Evolutionary conservation across 1,139 yeast genomes (phyloP).

Genomic region (Yamadazyma trypodendri): DNA sequence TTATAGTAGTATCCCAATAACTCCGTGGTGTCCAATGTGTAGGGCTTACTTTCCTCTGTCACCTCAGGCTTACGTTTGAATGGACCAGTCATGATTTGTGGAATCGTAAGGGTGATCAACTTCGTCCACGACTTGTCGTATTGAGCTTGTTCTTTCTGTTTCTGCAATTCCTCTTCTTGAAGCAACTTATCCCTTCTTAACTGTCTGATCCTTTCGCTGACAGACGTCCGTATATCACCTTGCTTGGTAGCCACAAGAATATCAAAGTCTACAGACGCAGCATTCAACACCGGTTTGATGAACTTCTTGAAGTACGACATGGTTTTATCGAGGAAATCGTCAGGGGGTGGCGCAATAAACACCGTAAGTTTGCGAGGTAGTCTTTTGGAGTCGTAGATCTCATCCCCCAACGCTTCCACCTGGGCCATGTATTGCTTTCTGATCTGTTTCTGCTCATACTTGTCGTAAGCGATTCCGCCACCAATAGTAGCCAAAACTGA

Average conservation of each 20-base stretch:
- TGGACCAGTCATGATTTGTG: constrained; percentile 11
- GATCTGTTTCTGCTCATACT: constrained; percentile 64
- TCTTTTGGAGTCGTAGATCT: constrained; percentile 33
- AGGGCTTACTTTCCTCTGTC: constrained; percentile 23
- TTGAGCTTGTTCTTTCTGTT: constrained; percentile 13
- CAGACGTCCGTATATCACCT: constrained; percentile 80
- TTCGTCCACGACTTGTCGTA: constrained; percentile 18
- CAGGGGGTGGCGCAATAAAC: constrained; percentile 94
- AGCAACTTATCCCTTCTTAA: constrained; percentile 45
- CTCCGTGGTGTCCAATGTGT: constrained; percentile 49
- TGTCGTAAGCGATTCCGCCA: constrained; percentile 79
- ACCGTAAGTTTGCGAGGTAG: constrained; percentile 77
- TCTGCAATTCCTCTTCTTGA: constrained; percentile 5
- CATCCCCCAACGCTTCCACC: constrained; percentile 52
- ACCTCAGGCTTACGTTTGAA: constrained; percentile 16
- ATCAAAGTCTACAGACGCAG: constrained; percentile 87
- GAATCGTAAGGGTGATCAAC: constrained; percentile 13
- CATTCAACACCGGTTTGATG: constrained; percentile 81
- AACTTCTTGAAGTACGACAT: constrained; percentile 72
- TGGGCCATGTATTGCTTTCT: constrained; percentile 65
- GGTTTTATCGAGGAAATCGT: constrained; percentile 80
- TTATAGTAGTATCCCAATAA: constrained; percentile 58
- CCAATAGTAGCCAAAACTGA: constrained; percentile 60
- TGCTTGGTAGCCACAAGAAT: constrained; percentile 74
- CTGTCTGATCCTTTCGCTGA: constrained; percentile 80